Evolutionary conservation across 2,329 filamentous ascomycete genomes (phyloP).

Genomic region (Fusarium burgessii): DNA sequence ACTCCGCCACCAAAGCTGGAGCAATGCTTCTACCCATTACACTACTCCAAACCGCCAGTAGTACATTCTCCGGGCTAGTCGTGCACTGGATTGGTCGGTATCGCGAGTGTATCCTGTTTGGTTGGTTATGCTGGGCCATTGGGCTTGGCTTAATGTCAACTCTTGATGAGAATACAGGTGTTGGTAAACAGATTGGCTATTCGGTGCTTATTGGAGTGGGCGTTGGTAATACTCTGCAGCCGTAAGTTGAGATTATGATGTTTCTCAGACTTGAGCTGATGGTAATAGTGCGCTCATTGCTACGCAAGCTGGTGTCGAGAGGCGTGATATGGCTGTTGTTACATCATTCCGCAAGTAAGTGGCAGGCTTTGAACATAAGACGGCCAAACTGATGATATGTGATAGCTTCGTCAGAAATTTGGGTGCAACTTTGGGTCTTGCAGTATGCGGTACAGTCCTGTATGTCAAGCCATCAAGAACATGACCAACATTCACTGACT

Average conservation of each 20-base stretch:
- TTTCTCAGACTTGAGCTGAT: not conserved
- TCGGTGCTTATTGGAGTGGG: slow-evolving; percentile 64
- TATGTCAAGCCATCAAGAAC: slow-evolving; percentile 28
- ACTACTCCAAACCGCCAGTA: slow-evolving; percentile 59
- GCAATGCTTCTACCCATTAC: slow-evolving; percentile 58
- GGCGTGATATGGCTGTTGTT: slow-evolving; percentile 57
- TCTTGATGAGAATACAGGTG: slow-evolving; percentile 58
- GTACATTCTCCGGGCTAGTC: slow-evolving; percentile 63
- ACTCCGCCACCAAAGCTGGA: slow-evolving; percentile 56
- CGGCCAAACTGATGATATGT: not conserved
- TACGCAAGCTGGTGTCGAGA: slow-evolving; percentile 67
- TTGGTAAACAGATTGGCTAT: slow-evolving; percentile 68
- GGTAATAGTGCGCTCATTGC: slow-evolving; percentile 59
- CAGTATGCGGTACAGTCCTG: slow-evolving; percentile 55
- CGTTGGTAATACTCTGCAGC: slow-evolving; percentile 65
- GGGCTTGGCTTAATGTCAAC: slow-evolving; percentile 66
- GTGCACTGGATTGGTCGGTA: slow-evolving; percentile 66
- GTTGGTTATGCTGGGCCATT: slow-evolving; percentile 64
- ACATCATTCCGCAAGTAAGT: slow-evolving; percentile 59
- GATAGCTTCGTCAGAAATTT: slow-evolving; percentile 56
- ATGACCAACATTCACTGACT: not conserved
- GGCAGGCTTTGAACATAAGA: not conserved
- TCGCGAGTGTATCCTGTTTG: slow-evolving; percentile 65
- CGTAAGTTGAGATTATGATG: slow-evolving; percentile 47
- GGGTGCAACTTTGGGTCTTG: slow-evolving; percentile 55